Conservation (phyloP, 2,329 filamentous ascomycete species). For the Diplodia mutila region DNA sequence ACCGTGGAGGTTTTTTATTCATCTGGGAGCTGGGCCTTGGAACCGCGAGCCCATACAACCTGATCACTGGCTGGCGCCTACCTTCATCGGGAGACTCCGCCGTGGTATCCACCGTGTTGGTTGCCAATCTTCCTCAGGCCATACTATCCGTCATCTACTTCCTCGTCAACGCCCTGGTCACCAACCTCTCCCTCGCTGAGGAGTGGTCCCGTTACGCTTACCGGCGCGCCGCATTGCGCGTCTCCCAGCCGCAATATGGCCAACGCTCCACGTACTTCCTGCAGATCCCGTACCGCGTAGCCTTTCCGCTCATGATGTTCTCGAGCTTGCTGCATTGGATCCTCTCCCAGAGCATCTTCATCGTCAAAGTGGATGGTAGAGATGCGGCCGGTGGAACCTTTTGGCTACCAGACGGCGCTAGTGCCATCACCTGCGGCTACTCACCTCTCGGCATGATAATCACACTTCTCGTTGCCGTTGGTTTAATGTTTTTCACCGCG, state of each 20-base stretch:
- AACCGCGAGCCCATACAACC: not conserved
- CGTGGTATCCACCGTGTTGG: not conserved
- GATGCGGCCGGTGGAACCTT: not conserved
- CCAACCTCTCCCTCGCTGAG: conserved; percentile 50
- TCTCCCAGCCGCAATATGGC: conserved; percentile 39
- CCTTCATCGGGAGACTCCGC: not conserved
- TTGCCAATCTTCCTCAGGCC: conserved; percentile 28
- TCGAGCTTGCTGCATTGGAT: conserved; percentile 49
- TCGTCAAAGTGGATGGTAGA: conserved; percentile 38
- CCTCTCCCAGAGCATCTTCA: conserved; percentile 49
- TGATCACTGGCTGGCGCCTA: not conserved
- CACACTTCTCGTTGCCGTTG: not conserved
- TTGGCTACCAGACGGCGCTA: too few relatives aligned
- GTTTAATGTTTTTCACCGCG: not conserved
- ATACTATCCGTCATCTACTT: conserved; percentile 53
- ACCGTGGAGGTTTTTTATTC: not conserved
- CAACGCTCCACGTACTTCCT: conserved; percentile 50
- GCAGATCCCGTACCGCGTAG: conserved; percentile 44
- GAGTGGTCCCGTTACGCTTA: conserved; percentile 52
- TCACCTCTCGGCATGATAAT: not conserved
- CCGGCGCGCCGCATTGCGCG: conserved; percentile 41
- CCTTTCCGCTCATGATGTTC: conserved; percentile 40
- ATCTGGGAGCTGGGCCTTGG: not conserved
- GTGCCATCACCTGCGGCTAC: not conserved
- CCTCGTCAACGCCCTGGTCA: conserved; percentile 52